These are phyloP conservation scores for Pichia sp. DNA, from an alignment of 1,139 yeast species.

Conservation along the genomic window DNA sequence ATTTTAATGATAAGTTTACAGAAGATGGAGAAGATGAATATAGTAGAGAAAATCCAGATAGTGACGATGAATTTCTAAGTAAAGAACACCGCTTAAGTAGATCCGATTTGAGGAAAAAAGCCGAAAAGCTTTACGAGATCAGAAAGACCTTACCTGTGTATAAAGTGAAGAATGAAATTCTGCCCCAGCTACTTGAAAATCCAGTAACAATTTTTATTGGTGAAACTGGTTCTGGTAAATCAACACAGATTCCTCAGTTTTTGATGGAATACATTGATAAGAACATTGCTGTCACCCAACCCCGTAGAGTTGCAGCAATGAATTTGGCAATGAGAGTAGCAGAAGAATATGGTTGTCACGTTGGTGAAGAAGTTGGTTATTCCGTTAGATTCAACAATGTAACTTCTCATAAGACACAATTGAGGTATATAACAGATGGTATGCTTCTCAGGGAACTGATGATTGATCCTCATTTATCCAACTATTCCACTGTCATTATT, in stretches of 20 bases:
- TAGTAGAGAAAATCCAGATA: slow-evolving; percentile 21
- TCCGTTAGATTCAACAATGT: slow-evolving; percentile 78
- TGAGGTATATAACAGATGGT: slow-evolving; percentile 93
- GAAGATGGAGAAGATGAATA: slow-evolving; percentile 28
- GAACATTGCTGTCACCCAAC: slow-evolving; percentile 84
- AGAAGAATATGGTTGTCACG: slow-evolving; percentile 68
- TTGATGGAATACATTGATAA: slow-evolving; percentile 46
- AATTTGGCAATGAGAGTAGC: slow-evolving; percentile 90
- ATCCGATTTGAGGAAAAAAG: slow-evolving; percentile 32
- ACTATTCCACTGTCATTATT: slow-evolving; percentile 71
- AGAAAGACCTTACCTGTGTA: slow-evolving; percentile 69
- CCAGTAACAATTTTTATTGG: slow-evolving; percentile 82
- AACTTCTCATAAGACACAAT: slow-evolving; percentile 46
- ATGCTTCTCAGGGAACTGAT: slow-evolving; percentile 89
- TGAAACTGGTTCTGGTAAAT: slow-evolving; percentile 97
- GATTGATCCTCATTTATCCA: slow-evolving; percentile 57
- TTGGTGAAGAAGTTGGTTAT: slow-evolving; percentile 89
- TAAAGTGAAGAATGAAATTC: slow-evolving; percentile 58
- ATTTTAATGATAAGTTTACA: slow-evolving; percentile 13
- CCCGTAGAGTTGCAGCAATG: slow-evolving; percentile 96
- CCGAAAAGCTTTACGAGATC: slow-evolving; percentile 40
- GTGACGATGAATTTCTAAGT: slow-evolving; percentile 15
- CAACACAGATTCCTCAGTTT: slow-evolving; percentile 95
- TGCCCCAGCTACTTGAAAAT: slow-evolving; percentile 46
- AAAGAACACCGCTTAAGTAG: slow-evolving; percentile 9